Percentiles rank a stretch among this genome's conserved stretches.
Evolutionary conservation across 306 rosid genomes (phyloP).

Genomic region (Rubus idaeus): DNA sequence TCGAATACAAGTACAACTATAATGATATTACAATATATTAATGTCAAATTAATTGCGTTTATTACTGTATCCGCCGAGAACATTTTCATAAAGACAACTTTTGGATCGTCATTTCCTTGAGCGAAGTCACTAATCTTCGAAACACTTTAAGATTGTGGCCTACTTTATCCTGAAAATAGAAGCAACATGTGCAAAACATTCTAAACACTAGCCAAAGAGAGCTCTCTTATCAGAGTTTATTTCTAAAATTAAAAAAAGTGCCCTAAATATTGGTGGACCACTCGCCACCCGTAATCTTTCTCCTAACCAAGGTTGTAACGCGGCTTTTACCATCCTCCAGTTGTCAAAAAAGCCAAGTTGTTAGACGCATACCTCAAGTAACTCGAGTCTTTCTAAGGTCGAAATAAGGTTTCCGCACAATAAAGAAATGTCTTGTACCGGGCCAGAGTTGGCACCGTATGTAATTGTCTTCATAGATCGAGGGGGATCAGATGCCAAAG

Average conservation of each 20-base stretch:
- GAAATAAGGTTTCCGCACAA: conserved; percentile 65
- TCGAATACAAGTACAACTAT: conserved; percentile 26
- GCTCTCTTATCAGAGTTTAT: neutral
- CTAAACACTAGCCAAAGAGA: neutral
- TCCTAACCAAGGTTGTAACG: neutral
- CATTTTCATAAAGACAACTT: conserved; percentile 44
- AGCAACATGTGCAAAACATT: neutral
- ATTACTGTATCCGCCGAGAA: neutral
- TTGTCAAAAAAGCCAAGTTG: neutral
- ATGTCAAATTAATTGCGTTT: neutral
- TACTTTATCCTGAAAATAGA: conserved; percentile 65
- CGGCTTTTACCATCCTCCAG: neutral
- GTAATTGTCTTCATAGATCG: conserved; percentile 46
- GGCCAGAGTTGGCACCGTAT: conserved; percentile 47
- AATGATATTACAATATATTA: neutral
- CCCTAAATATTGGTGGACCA: no score
- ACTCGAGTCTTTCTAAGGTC: conserved; percentile 81
- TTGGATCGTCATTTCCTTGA: conserved; percentile 72
- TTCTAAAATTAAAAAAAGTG: neutral
- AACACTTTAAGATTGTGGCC: conserved; percentile 86
- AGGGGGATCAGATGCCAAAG: conserved; percentile 40
- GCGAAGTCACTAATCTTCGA: conserved; percentile 68
- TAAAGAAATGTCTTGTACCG: conserved; percentile 47
- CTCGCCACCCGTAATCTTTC: neutral
- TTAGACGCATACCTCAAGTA: conserved; percentile 62